Evolutionary conservation across 2,329 filamentous ascomycete genomes (phyloP), one percentile per base, ranked within the genome.

Genomic region (Diaporthe amygdali): DNA sequence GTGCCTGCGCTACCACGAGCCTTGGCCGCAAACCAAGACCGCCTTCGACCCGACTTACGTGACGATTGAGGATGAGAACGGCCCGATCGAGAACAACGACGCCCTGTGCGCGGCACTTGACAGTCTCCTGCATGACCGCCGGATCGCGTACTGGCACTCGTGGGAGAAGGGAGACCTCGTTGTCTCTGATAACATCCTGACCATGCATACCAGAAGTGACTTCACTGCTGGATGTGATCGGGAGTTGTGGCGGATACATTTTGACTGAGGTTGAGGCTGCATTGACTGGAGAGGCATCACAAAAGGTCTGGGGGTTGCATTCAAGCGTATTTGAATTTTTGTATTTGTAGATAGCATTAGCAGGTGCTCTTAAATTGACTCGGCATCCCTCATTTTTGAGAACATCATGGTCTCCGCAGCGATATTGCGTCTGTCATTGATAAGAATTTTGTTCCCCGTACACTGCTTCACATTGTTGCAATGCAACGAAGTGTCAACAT

Each of bases 151-250:
- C 46, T 85, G 85, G 68, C 85, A 88, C 69, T 76, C 81, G 6
- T 90, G 88, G 87, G 83, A 89, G 66, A 83, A 86, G 77, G 87
- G 88, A 0, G 88, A 90, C 74, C 55, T 90, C 46, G 72, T 90
- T 1, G 77, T 90, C 6, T 88, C 80, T 71, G 88, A 89, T 73
- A 89, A 89, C 61, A 76, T 83, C 4, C 70, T 84, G 68, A 83
- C 82, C 73, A 82, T 88, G 83, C 86, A 88, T 66, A 88, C 85
- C 0, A 77, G 84, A 59, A 87, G 82, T 59, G 82, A 83, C 49
- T 87, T 86, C 55, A 79, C 76, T 2, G 79, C 84, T 0, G 84
- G 84, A 0, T 79, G 80, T 30, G 81, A 85, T 61, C 76, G 85
- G 25, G 85, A 87, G 74, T 75, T 87, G 46, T 88, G 86, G 86